These are phyloP conservation scores for Lippia alba DNA, from an alignment of 305 asterid species.

Conservation along the genomic window DNA sequence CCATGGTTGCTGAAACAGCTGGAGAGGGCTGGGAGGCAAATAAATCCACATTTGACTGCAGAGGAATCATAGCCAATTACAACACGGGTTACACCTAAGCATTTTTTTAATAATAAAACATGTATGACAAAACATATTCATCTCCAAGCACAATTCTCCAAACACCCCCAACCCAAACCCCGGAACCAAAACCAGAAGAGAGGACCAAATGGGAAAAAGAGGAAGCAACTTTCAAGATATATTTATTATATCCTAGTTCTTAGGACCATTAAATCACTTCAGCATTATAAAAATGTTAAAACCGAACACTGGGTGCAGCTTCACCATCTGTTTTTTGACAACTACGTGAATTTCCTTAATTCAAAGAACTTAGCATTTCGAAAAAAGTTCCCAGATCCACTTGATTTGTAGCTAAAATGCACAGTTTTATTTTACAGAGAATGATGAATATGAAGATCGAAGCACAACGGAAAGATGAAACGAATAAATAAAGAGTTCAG, in stretches of 20 bases:
- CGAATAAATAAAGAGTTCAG: neutral
- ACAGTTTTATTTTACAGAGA: too few species aligned
- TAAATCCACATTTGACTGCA: constrained; percentile 67
- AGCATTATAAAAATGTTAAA: too few species aligned
- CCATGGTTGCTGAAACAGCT: constrained; percentile 60
- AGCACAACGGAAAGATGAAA: neutral
- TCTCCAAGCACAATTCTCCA: neutral
- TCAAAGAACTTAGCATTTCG: too few species aligned
- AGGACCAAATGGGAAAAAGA: neutral
- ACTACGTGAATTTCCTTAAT: too few species aligned
- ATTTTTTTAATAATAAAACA: neutral
- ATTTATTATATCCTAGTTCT: too few species aligned
- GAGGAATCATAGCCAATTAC: constrained; percentile 13
- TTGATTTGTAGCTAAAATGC: too few species aligned
- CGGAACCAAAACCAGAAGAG: neutral
- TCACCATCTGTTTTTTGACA: too few species aligned
- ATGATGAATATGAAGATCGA: neutral
- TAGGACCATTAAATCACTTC: too few species aligned
- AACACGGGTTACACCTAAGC: neutral
- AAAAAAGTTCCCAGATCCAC: too few species aligned
- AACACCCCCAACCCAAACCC: neutral
- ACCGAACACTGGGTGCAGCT: too few species aligned
- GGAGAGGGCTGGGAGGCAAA: constrained; percentile 73
- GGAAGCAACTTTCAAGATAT: neutral
- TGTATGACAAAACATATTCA: neutral